phyloP scores from a whole-genome alignment of 2,329 filamentous ascomycete species.

The Neonectria punicea region DNA sequence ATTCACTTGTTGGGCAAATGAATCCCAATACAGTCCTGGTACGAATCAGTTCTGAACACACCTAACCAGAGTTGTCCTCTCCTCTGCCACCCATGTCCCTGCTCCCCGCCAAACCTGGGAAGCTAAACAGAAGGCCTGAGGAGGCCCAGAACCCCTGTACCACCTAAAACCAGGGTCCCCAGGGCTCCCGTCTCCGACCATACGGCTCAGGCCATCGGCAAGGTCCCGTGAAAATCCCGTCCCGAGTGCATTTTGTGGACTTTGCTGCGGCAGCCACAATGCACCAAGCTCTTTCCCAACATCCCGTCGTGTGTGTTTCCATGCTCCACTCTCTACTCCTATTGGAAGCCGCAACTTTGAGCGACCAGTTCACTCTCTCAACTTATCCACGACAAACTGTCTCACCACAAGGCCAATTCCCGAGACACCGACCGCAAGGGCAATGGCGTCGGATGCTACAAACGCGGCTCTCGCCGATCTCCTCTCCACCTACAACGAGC shows the following conservation, averaged over 20 bases:
- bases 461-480: constrained; percentile 55
- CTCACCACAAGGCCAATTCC: not conserved
- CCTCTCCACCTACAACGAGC: constrained; percentile 76
- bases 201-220: not conserved
- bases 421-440: not conserved
- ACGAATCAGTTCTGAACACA: constrained; percentile 1
- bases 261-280: constrained; percentile 4
- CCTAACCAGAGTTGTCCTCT: constrained; percentile 15
- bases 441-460: constrained; percentile 1
- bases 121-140: constrained; percentile 1
- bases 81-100: constrained; percentile 39
- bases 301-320: not conserved
- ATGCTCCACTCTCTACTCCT: not conserved
- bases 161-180: not conserved
- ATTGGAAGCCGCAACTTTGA: not conserved
- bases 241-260: not conserved
- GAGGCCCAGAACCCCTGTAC: not conserved
- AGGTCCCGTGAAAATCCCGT: not conserved
- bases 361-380: not conserved
- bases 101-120: constrained; percentile 32
- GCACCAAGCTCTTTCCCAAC: not conserved
- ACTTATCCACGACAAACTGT: not conserved
- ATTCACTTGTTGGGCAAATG: not conserved
- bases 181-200: not conserved
- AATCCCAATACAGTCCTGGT: constrained; percentile 11